phyloP scores from a whole-genome alignment of 805 yeast genomes.

The Yarrowia porcina region DNA sequence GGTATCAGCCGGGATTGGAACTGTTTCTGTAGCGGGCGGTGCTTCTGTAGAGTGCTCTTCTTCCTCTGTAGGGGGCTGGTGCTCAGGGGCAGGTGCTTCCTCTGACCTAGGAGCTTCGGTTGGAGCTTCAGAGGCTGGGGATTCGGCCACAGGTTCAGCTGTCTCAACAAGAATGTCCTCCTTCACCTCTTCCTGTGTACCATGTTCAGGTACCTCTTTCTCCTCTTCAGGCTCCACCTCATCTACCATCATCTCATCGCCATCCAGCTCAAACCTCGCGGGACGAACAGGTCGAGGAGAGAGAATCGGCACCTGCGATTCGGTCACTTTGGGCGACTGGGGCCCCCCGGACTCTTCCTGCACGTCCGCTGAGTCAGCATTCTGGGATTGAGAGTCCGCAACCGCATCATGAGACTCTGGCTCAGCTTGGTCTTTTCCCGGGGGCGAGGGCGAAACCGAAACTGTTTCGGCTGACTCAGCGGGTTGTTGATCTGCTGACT shows the following conservation, averaged over 20 bases:
- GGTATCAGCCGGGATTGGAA: too few relatives aligned
- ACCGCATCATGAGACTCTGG: not conserved
- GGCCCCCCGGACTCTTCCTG: not conserved
- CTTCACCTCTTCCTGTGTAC: too few relatives aligned
- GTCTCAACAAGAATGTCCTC: too few relatives aligned
- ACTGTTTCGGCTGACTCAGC: too few relatives aligned
- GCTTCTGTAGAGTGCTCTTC: too few relatives aligned
- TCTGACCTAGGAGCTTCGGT: too few relatives aligned
- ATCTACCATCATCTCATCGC: not conserved
- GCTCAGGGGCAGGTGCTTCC: too few relatives aligned
- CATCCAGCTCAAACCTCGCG: not conserved
- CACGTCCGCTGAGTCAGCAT: not conserved
- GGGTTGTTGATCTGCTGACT: too few relatives aligned
- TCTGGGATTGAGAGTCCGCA: not conserved
- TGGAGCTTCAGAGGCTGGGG: too few relatives aligned
- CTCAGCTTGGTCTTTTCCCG: slow-evolving; percentile 1
- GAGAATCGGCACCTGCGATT: not conserved
- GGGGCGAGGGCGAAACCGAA: not conserved
- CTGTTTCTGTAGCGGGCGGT: too few relatives aligned
- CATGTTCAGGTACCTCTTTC: not conserved
- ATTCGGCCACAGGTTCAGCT: too few relatives aligned
- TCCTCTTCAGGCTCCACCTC: not conserved
- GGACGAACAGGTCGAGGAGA: not conserved
- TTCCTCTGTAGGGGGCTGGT: too few relatives aligned
- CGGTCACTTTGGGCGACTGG: not conserved